Evolutionary conservation across 2,329 filamentous ascomycete species (phyloP).

Genomic region (Trichoderma afroharzianum): DNA sequence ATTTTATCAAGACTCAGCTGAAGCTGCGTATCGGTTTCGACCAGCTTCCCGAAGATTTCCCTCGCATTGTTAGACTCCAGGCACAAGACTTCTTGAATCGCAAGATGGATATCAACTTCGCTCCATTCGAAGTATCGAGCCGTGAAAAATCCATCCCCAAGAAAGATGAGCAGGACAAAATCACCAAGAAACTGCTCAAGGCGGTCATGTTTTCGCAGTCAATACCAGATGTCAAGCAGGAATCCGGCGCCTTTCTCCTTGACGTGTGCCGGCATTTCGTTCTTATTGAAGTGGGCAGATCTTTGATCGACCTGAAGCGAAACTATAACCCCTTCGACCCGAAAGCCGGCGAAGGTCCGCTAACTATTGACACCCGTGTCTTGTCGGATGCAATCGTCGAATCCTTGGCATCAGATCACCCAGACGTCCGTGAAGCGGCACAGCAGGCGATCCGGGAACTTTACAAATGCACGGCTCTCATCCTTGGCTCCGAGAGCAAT

Average conservation of each 20-base stretch:
- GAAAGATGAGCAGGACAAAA: slow-evolving; percentile 77
- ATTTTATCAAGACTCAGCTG: slow-evolving; percentile 80
- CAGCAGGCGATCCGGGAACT: slow-evolving; percentile 75
- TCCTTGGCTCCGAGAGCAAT: slow-evolving; percentile 71
- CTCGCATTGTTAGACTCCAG: slow-evolving; percentile 78
- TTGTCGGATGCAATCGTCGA: slow-evolving; percentile 89
- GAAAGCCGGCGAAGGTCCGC: slow-evolving; percentile 77
- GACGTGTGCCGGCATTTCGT: slow-evolving; percentile 88
- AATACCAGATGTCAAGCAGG: slow-evolving; percentile 72
- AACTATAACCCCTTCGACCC: slow-evolving; percentile 77
- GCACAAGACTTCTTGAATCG: slow-evolving; percentile 77
- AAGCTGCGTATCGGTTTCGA: slow-evolving; percentile 90
- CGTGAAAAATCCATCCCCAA: slow-evolving; percentile 81
- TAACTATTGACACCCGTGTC: slow-evolving; percentile 81
- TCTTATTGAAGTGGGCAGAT: slow-evolving; percentile 80
- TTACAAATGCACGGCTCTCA: slow-evolving; percentile 68
- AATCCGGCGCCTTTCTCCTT: slow-evolving; percentile 70
- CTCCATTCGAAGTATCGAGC: slow-evolving; percentile 71
- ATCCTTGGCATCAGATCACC: slow-evolving; percentile 80
- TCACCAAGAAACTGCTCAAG: slow-evolving; percentile 82
- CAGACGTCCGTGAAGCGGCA: slow-evolving; percentile 75
- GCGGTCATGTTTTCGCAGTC: slow-evolving; percentile 83
- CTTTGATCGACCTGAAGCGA: slow-evolving; percentile 78
- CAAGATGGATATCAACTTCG: slow-evolving; percentile 67
- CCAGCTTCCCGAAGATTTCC: slow-evolving; percentile 82